phyloP scores from a whole-genome alignment of 768 basidiomycete species.

The Thelephora ganbajun region DNA sequence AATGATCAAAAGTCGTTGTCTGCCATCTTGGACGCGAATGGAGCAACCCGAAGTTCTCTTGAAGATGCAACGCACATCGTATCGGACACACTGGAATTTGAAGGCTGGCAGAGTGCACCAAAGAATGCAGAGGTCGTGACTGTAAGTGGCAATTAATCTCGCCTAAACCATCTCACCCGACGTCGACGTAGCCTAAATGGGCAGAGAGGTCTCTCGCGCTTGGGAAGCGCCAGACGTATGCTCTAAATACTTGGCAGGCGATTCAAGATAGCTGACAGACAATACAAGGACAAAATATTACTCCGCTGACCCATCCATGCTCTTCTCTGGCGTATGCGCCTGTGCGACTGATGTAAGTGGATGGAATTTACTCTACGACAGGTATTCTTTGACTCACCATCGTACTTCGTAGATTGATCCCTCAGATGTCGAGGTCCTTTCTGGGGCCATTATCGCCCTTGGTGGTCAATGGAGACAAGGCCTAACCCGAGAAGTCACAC shows the following conservation, averaged over 20 bases:
- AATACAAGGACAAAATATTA: slow-evolving; percentile 37
- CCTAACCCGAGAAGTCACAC: slow-evolving; percentile 77
- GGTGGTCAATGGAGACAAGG: slow-evolving; percentile 74
- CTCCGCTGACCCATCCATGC: slow-evolving; percentile 62
- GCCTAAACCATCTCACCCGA: background rate
- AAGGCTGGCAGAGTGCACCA: slow-evolving; percentile 32
- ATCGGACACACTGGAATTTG: slow-evolving; percentile 38
- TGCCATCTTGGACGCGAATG: slow-evolving; percentile 36
- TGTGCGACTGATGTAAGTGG: slow-evolving; percentile 51
- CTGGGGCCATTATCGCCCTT: slow-evolving; percentile 54
- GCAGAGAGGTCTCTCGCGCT: slow-evolving; percentile 51
- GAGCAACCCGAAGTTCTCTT: slow-evolving; percentile 25
- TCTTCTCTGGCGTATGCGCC: slow-evolving; percentile 76
- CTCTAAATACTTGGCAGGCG: no score
- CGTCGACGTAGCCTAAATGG: slow-evolving; percentile 39
- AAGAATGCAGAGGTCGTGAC: slow-evolving; percentile 23
- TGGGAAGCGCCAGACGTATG: slow-evolving; percentile 40
- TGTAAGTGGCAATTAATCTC: slow-evolving; percentile 24
- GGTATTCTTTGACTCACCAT: background rate
- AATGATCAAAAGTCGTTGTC: slow-evolving; percentile 29
- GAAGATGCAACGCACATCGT: slow-evolving; percentile 39
- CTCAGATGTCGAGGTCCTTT: slow-evolving; percentile 58
- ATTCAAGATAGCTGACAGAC: no score
- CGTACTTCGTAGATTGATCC: slow-evolving; percentile 31
- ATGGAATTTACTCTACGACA: background rate